Evolutionary conservation across 2,329 filamentous ascomycete genomes (phyloP), one percentile per base, ranked within the genome.

Genomic region (Aspergillus niger): DNA sequence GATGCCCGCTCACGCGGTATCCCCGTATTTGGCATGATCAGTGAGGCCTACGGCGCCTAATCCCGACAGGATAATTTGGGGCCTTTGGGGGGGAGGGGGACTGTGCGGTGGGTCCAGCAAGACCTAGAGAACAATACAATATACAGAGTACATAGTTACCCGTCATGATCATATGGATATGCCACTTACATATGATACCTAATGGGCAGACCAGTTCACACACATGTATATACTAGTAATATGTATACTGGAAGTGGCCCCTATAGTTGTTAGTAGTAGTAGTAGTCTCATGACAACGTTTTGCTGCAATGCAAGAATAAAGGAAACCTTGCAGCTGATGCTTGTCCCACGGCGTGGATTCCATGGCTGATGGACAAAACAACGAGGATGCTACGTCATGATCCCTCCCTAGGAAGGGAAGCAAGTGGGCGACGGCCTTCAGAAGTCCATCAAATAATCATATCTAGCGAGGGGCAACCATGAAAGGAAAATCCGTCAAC

Each of bases 21-120:
- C 2, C 32, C 32, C 32, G 41, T 17, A 49, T 30, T 30, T 28
- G 15, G 26, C 8, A 15, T 28, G 22, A 49, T 49, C 44, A 30
- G 15, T 15, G 8, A 28, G 44, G 10, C 26, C 22, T 32, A 28
- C 47, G 26, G 47, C 47, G 26, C n/a, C 24, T 20, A 28, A 20
- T 50, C 30, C 47, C 47, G 47, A 30, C 15, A 30, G 53, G n/a
- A 55, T 55, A 55, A 55, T 55, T 55, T 24, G 44, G 53, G 53
- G 53, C 28, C 24, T 38, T 38, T 55, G 4, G 41, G 32, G 5
- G 10, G 11, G 5, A 6, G 32, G 32, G 17, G 39, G 20, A 24
- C 53, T 30, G 43, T 20, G 17, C n/a, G 41, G 53, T 55, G 39
- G 17, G 28, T 44, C 53, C 17, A 17, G n/a, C 41, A 15, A 17